Percentiles rank a stretch among this genome's conserved stretches.
phyloP scores from a whole-genome alignment of 352 stramenopile genomes.

The Globisporangium solare region DNA sequence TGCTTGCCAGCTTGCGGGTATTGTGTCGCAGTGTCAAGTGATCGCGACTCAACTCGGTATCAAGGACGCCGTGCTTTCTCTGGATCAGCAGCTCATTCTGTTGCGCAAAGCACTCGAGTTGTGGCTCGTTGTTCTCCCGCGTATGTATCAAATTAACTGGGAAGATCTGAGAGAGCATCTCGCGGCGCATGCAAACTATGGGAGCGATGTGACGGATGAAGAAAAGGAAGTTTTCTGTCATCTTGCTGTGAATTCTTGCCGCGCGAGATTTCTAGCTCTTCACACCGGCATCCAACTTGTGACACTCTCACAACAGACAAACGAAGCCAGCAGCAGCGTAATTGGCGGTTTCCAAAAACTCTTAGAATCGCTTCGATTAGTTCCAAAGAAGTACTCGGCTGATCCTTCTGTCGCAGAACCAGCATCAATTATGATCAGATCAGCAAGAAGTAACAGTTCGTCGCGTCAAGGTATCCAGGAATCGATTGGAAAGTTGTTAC shows the following conservation, averaged over 20 bases:
- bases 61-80: slow-evolving; percentile 28
- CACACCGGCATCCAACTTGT: slow-evolving; percentile 33
- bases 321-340: slow-evolving; percentile 21
- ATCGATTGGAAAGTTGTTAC: background rate
- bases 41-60: slow-evolving; percentile 23
- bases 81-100: slow-evolving; percentile 31
- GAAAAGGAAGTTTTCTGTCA: slow-evolving; percentile 64
- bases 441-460: slow-evolving; percentile 8
- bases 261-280: slow-evolving; percentile 38
- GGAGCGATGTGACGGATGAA: slow-evolving; percentile 29
- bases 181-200: slow-evolving; percentile 45
- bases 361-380: slow-evolving; percentile 28
- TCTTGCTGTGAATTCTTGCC: slow-evolving; percentile 31
- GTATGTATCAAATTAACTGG: slow-evolving; percentile 60
- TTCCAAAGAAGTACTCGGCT: slow-evolving; percentile 9
- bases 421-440: background rate
- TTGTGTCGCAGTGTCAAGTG: slow-evolving; percentile 35
- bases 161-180: slow-evolving; percentile 41
- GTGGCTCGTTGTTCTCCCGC: slow-evolving; percentile 52
- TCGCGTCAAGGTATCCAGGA: slow-evolving; percentile 3
- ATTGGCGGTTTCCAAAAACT: slow-evolving; percentile 22
- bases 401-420: background rate
- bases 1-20: slow-evolving; percentile 62
- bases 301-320: slow-evolving; percentile 22
- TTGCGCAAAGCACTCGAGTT: slow-evolving; percentile 51